Evolutionary conservation across 257 asterid genomes (phyloP).

Genomic region (Jasminum sambac): DNA sequence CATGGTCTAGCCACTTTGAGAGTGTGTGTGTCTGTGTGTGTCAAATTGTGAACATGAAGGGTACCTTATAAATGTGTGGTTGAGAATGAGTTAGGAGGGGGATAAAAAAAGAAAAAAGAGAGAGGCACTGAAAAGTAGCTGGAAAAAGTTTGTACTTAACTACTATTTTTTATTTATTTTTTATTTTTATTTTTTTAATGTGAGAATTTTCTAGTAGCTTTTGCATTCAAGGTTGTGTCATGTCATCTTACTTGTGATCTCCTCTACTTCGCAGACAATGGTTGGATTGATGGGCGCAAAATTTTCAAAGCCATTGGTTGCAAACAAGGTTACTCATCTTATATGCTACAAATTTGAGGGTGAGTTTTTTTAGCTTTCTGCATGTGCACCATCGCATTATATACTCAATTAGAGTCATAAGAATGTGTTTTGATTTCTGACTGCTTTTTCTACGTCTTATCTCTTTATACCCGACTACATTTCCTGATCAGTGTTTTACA

Average conservation of each 20-base stretch:
- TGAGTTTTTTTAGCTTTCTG: slow-evolving; percentile 28
- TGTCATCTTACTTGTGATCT: slow-evolving; percentile 26
- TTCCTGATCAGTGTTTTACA: neutral
- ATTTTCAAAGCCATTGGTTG: slow-evolving; percentile 78
- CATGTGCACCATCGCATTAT: neutral
- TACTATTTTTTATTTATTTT: too few species aligned
- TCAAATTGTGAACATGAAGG: too few species aligned
- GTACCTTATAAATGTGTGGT: too few species aligned
- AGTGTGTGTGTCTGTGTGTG: too few species aligned
- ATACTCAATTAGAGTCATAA: neutral
- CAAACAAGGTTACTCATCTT: slow-evolving; percentile 84
- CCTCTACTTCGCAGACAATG: slow-evolving; percentile 55
- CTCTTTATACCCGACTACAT: neutral
- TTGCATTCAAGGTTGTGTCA: neutral
- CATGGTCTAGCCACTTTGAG: too few species aligned
- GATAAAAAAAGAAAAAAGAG: too few species aligned
- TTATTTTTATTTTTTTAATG: too few species aligned
- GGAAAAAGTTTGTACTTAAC: neutral
- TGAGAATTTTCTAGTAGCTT: neutral
- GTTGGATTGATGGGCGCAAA: slow-evolving; percentile 90
- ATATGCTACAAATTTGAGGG: slow-evolving; percentile 97
- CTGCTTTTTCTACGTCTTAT: neutral
- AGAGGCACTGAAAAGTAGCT: too few species aligned
- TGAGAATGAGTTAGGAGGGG: too few species aligned
- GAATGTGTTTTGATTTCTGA: neutral